phyloP scores from a whole-genome alignment of 768 basidiomycete species.

The Termitomyces sp. region DNA sequence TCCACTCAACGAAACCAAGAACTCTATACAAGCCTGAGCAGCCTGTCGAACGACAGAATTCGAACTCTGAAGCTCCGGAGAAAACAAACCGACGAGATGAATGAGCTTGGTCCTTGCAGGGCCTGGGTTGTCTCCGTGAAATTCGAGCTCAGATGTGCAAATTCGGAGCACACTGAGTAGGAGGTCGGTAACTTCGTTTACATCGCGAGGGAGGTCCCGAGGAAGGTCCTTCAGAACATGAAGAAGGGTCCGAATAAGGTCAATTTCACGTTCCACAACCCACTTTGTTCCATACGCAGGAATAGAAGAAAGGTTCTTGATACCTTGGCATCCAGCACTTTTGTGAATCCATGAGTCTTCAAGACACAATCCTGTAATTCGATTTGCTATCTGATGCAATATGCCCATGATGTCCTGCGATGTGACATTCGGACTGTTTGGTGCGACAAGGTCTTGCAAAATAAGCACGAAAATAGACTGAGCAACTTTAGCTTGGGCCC shows the following conservation, averaged over 20 bases:
- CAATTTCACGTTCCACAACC: slow-evolving; percentile 83
- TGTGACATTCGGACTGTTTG: slow-evolving; percentile 42
- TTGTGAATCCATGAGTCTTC: slow-evolving; percentile 90
- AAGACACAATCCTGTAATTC: slow-evolving; percentile 81
- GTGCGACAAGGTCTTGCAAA: slow-evolving; percentile 58
- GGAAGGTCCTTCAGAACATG: slow-evolving; percentile 95
- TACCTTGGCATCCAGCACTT: slow-evolving; percentile 83
- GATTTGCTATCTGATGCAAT: slow-evolving; percentile 75
- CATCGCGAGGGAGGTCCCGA: slow-evolving; percentile 77
- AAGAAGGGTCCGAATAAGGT: slow-evolving; percentile 84
- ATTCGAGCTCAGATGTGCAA: slow-evolving; percentile 45
- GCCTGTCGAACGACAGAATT: slow-evolving; percentile 82
- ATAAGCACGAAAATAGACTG: slow-evolving; percentile 56
- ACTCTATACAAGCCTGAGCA: slow-evolving; percentile 72
- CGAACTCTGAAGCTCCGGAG: slow-evolving; percentile 83
- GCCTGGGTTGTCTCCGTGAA: slow-evolving; percentile 34
- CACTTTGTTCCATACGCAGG: slow-evolving; percentile 70
- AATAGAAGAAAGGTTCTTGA: slow-evolving; percentile 71
- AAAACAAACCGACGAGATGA: slow-evolving; percentile 77
- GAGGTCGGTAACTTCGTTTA: slow-evolving; percentile 74
- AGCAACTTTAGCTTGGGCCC: slow-evolving; percentile 54
- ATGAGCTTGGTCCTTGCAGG: slow-evolving; percentile 50
- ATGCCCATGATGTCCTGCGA: slow-evolving; percentile 57
- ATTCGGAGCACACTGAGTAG: slow-evolving; percentile 62
- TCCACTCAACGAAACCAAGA: slow-evolving; percentile 69